Percentiles rank a stretch among this genome's conserved stretches.
These are phyloP conservation scores for Sarocladiaceae sp. DNA, from an alignment of 2,329 filamentous ascomycete genomes.

Conservation along the genomic window DNA sequence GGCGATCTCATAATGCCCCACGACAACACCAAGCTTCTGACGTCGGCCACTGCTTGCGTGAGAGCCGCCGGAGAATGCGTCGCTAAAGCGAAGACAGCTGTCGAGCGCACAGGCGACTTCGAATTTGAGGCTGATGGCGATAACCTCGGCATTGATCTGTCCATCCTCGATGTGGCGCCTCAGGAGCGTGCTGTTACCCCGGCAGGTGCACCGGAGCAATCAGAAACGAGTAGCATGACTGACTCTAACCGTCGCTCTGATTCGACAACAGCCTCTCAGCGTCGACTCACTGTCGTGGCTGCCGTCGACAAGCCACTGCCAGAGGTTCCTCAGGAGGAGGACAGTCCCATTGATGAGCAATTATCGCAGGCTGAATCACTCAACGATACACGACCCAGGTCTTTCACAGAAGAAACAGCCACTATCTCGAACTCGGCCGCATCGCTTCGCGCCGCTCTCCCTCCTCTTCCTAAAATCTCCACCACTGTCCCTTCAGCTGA, in stretches of 20 bases:
- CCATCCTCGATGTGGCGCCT: slow-evolving; percentile 40
- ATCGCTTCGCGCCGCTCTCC: slow-evolving; percentile 43
- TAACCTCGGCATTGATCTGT: slow-evolving; percentile 50
- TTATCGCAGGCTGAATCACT: slow-evolving; percentile 27
- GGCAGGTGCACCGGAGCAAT: slow-evolving; percentile 25
- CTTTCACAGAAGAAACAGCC: slow-evolving; percentile 36
- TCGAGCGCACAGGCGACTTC: slow-evolving; percentile 88
- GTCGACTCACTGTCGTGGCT: slow-evolving; percentile 36
- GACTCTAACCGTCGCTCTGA: slow-evolving; percentile 34
- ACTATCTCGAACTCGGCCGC: slow-evolving; percentile 43
- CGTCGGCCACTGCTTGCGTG: slow-evolving; percentile 82
- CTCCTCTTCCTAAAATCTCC: slow-evolving; percentile 54
- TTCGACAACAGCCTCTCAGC: slow-evolving; percentile 30
- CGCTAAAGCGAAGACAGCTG: slow-evolving; percentile 75
- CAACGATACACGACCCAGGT: slow-evolving; percentile 38
- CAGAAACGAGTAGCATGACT: slow-evolving; percentile 33
- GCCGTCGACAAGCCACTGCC: slow-evolving; percentile 66
- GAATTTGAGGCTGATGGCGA: slow-evolving; percentile 69
- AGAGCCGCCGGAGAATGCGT: slow-evolving; percentile 89
- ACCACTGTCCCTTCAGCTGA: slow-evolving; percentile 45
- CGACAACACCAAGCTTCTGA: slow-evolving; percentile 70
- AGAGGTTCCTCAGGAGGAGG: slow-evolving; percentile 52
- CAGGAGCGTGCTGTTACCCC: slow-evolving; percentile 28
- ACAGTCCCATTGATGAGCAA: slow-evolving; percentile 27
- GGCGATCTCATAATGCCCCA: slow-evolving; percentile 78